Conservation (phyloP, 768 basidiomycete genomes). For the Pulveroboletus sp. region DNA sequence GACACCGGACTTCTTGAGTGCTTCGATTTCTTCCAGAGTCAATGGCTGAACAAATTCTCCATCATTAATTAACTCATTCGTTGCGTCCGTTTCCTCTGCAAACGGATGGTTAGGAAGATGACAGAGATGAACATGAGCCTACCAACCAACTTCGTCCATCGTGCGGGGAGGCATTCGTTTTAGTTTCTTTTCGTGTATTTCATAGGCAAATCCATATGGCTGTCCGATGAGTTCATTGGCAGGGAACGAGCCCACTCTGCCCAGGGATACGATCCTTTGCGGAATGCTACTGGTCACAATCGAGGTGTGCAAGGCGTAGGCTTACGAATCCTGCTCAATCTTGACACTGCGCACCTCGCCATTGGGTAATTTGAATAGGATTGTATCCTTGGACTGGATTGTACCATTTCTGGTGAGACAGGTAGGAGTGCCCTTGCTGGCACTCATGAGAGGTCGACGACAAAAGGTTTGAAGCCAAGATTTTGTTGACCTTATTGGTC, state of each 20-base stretch:
- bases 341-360: slow-evolving; percentile 76
- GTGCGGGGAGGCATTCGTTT: slow-evolving; percentile 58
- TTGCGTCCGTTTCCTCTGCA: slow-evolving; percentile 93
- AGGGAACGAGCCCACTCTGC: slow-evolving; percentile 84
- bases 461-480: no score
- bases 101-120: slow-evolving; percentile 1
- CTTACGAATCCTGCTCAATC: slow-evolving; percentile 71
- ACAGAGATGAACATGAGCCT: slow-evolving; percentile 2
- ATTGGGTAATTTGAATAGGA: slow-evolving; percentile 77
- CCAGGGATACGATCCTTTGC: slow-evolving; percentile 66
- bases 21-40: slow-evolving; percentile 79
- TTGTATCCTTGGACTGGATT: slow-evolving; percentile 71
- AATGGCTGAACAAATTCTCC: slow-evolving; percentile 81
- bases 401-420: slow-evolving; percentile 19
- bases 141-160: slow-evolving; percentile 75
- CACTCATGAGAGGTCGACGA: slow-evolving; percentile 13
- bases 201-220: slow-evolving; percentile 87
- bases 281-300: slow-evolving; percentile 2
- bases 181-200: slow-evolving; percentile 73
- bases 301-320: slow-evolving; percentile 2
- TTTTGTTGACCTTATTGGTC: not conserved
- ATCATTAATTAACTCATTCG: slow-evolving; percentile 94
- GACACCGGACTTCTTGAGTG: slow-evolving; percentile 76
- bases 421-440: slow-evolving; percentile 4
- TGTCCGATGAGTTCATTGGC: slow-evolving; percentile 76